These are phyloP conservation scores for Boletus subparvulus DNA, from an alignment of 768 basidiomycete species.

Conservation along the genomic window DNA sequence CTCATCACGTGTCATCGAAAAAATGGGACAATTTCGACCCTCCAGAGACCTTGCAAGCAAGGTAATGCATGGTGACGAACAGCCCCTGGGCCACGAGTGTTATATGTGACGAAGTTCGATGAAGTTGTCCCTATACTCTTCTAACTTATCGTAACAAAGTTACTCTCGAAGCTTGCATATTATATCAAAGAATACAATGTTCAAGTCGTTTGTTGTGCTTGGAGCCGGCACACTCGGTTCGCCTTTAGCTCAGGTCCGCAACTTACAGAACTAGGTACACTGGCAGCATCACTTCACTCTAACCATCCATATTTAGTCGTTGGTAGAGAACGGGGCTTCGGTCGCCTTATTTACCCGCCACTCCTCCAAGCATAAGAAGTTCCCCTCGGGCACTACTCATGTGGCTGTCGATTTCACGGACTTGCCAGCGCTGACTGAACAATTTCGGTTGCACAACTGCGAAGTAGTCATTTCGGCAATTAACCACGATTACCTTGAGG, in stretches of 20 bases:
- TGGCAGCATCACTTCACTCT: neutral
- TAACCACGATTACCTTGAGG: constrained; percentile 13
- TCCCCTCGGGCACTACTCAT: constrained; percentile 8
- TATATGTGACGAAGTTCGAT: neutral
- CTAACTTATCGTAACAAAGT: neutral
- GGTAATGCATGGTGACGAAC: neutral
- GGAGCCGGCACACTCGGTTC: constrained; percentile 18
- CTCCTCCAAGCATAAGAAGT: constrained; percentile 5
- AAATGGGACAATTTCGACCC: no score
- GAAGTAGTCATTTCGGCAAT: constrained; percentile 33
- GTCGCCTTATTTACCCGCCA: constrained; percentile 16
- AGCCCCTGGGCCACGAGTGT: neutral
- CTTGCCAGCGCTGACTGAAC: constrained; percentile 1
- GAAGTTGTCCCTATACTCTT: no score
- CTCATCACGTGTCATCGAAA: no score
- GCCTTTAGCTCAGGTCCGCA: constrained; percentile 11
- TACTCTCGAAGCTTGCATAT: neutral
- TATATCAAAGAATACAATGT: constrained; percentile 10
- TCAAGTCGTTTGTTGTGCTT: constrained; percentile 22
- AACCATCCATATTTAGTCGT: constrained; percentile 3
- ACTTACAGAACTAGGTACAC: neutral
- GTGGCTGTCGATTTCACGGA: constrained; percentile 16
- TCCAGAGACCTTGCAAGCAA: no score
- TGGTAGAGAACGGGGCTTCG: constrained; percentile 11
- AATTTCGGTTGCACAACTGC: constrained; percentile 18